Evolutionary conservation across 805 yeast genomes (phyloP), one percentile per base, ranked within the genome.

Genomic region (Wickerhamomyces chambardii): DNA sequence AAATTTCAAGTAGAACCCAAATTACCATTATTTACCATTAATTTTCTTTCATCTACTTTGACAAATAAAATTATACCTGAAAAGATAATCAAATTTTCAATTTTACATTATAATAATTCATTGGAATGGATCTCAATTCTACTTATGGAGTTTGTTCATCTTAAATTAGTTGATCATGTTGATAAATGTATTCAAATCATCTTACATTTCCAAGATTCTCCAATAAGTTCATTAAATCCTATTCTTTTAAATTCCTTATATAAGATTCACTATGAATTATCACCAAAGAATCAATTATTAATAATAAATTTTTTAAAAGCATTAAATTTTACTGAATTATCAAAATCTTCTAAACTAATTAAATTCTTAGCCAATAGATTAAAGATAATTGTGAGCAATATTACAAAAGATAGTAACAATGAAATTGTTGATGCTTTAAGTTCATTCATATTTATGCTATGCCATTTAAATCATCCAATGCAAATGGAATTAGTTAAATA

Each of bases 241-340:
- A 48, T 71, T 26, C 51, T 69, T 24, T 61, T 66, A 44, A 68
- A 64, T 42, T 51, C 68, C n/a, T 38, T 68, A n/a, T 60, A 66
- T 36, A 63, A 62, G 41, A 54, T 63, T 6, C 61, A 57, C 43
- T 58, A 59, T 2, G 47, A 54, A 19, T 44, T 68, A 7, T 36
- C 46, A 1, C 46, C 51, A 29, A 27, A 36, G 9, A 61, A 68
- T 36, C 68, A 68, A 36, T 36, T 64, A 21, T 46, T 43, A 2
- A 35, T 68, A 1, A 48, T 70, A 32, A 64, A 61, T 40, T 66
- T 67, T 15, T 31, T 49, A 5, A 59, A 59, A 39, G 28, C 37
- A 2, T 19, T 47, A 10, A 39, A 40, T 21, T 29, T 39, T 11
- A 40, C 32, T 17, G 41, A 41, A 1, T 15, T 44, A 6, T 39